Evolutionary conservation across 352 stramenopile species (phyloP).

Genomic region (Globisporangium spiculum): DNA sequence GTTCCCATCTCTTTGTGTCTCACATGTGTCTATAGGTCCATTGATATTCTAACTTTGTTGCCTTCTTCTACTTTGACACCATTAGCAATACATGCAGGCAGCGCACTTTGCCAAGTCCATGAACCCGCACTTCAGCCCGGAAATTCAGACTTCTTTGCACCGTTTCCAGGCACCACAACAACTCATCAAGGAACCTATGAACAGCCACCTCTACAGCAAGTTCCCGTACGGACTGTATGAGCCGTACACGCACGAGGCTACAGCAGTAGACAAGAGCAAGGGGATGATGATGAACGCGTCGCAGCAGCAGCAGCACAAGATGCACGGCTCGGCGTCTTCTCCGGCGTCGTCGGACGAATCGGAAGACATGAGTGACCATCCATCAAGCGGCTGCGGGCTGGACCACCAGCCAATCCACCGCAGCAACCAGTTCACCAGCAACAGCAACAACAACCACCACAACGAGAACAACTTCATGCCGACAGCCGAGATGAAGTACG

Average conservation of each 20-base stretch:
- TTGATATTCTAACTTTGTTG: neutral
- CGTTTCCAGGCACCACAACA: constrained; percentile 17
- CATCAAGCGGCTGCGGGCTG: constrained; percentile 24
- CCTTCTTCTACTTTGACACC: neutral
- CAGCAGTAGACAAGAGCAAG: constrained; percentile 2
- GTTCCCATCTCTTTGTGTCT: constrained; percentile 7
- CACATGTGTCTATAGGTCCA: too few species aligned
- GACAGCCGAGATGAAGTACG: constrained; percentile 43
- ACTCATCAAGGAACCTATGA: constrained; percentile 13
- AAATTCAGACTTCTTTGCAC: constrained; percentile 17
- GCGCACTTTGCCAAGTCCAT: constrained; percentile 10
- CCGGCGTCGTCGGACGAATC: constrained; percentile 25
- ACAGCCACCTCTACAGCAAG: constrained; percentile 21
- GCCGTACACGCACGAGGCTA: constrained; percentile 27
- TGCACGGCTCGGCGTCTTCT: neutral
- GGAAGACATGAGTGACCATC: constrained; percentile 17
- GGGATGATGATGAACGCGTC: neutral
- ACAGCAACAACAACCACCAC: neutral
- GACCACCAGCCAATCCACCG: constrained; percentile 21
- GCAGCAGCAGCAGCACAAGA: constrained; percentile 9
- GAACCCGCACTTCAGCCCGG: constrained; percentile 15
- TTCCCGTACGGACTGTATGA: constrained; percentile 31
- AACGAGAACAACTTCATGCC: constrained; percentile 28
- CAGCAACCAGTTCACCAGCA: neutral
- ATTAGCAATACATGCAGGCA: constrained; percentile 14